Conservation (phyloP, 2,329 filamentous ascomycete species). For the Colletotrichum kahawae region DNA sequence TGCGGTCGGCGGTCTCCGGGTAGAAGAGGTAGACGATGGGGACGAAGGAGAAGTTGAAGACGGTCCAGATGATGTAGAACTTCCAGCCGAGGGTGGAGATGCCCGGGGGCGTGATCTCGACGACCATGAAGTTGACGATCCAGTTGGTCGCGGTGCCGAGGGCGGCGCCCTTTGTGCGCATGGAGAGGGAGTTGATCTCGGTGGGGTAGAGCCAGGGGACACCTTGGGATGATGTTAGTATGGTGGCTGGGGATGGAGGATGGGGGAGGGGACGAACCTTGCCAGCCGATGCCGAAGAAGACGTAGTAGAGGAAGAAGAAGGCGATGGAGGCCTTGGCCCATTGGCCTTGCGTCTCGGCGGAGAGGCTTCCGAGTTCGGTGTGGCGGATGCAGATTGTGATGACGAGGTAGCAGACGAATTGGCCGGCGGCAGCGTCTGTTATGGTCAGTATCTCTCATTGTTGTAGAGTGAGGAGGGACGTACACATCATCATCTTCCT, state of each 20-base stretch:
- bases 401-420: conserved; percentile 54
- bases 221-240: neutral
- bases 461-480: neutral
- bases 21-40: conserved; percentile 55
- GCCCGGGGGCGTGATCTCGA: conserved; percentile 39
- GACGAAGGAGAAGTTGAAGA: conserved; percentile 50
- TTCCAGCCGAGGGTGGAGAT: conserved; percentile 52
- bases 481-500: conserved; percentile 61
- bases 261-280: neutral
- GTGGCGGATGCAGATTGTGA: conserved; percentile 53
- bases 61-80: conserved; percentile 58
- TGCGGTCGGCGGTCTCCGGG: conserved; percentile 43
- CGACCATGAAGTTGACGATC: conserved; percentile 28
- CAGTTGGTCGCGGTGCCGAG: conserved; percentile 21
- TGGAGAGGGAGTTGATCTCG: conserved; percentile 37
- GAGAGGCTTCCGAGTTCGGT: conserved; percentile 31
- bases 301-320: conserved; percentile 28
- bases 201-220: conserved; percentile 36
- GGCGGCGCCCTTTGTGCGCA: conserved; percentile 33
- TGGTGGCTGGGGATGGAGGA: rapidly evolving
- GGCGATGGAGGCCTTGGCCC: conserved; percentile 24
- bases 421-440: conserved; percentile 52
- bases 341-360: neutral
- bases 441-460: neutral
- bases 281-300: conserved; percentile 24